Base-by-base conservation (phyloP, 2,329 filamentous ascomycete species). In the Cercospora sp. region DNA sequence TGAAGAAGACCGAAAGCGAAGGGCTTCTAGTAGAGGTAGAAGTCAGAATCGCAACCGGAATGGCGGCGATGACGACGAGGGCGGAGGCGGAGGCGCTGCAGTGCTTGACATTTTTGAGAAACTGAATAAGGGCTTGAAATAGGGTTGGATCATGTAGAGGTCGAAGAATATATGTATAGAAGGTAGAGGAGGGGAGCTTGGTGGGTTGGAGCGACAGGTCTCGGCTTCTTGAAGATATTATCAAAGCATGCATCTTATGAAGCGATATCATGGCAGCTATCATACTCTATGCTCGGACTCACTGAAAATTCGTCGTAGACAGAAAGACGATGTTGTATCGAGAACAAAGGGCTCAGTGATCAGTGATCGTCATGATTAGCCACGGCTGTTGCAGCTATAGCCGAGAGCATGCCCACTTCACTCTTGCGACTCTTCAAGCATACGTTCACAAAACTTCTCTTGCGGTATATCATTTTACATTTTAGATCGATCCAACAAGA, bases 41-140 rank as follows among this genome's bases (percentile, higher is more conserved):
- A 72, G 73, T 70, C 66, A 70, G 32, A 71, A 58, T 43, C 58
- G 68, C 12, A 66, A 69, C 10, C 71, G 71, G 37, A 66, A 74
- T 40, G 72, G 75, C 51, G 75, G 77, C 12, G 73, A 74, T 58
- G 63, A 57, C 16, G 61, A 59, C 9, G 73, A 73, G 43, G 72
- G 74, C 45, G 63, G 53, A 26, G 72, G 73, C 49, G 72, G 74
- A 45, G 77, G 77, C 1, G 73, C 75, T 49, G 76, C 72, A n/a
- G 76, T 78, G 43, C 59, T 79, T 40, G 77, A 74, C 34, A 62
- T 79, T 55, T 70, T 78, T 49, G 77, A 75, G 59, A 74, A 78
- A 70, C 67, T 78, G 62, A 76, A 78, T 66, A 68, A 74, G 30
- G 76, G 76, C 4, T 72, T 78, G 57, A 69, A 71, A 57, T 63